These are phyloP conservation scores for Tolypocladium nubicola DNA, from an alignment of 2,329 filamentous ascomycete species.

Conservation along the genomic window DNA sequence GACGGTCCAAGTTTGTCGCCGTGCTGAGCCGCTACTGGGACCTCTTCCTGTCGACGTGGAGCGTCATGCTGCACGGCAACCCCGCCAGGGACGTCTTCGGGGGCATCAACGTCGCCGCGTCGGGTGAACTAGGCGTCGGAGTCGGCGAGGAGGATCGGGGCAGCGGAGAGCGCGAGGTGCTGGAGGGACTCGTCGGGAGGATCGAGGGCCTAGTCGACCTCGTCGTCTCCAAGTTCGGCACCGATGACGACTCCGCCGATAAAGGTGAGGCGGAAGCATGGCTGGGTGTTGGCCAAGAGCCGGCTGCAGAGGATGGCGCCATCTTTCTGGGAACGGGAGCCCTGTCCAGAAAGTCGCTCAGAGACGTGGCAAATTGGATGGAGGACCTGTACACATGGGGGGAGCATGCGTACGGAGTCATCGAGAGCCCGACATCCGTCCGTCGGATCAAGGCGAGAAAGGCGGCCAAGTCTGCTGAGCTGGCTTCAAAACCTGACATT, in stretches of 20 bases:
- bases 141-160: conserved; percentile 94
- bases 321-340: conserved; percentile 76
- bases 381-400: conserved; percentile 80
- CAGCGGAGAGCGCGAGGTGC: conserved; percentile 83
- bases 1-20: conserved; percentile 58
- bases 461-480: conserved; percentile 8
- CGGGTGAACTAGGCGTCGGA: conserved; percentile 84
- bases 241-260: conserved; percentile 20
- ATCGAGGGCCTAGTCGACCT: conserved; percentile 82
- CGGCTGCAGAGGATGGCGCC: conserved; percentile 66
- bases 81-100: conserved; percentile 70
- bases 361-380: conserved; percentile 74
- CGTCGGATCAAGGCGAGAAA: conserved; percentile 37
- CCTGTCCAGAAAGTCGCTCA: conserved; percentile 59
- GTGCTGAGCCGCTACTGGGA: conserved; percentile 77
- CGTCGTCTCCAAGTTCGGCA: conserved; percentile 75
- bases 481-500: neutral
- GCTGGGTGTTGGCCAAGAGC: conserved; percentile 62
- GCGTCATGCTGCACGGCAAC: conserved; percentile 82
- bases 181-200: conserved; percentile 74
- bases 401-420: conserved; percentile 73
- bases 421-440: conserved; percentile 63
- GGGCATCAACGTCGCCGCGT: conserved; percentile 78
- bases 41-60: conserved; percentile 61
- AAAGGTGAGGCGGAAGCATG: conserved; percentile 34